phyloP scores from a whole-genome alignment of 2,329 filamentous ascomycete species.

The Claviceps sp. region DNA sequence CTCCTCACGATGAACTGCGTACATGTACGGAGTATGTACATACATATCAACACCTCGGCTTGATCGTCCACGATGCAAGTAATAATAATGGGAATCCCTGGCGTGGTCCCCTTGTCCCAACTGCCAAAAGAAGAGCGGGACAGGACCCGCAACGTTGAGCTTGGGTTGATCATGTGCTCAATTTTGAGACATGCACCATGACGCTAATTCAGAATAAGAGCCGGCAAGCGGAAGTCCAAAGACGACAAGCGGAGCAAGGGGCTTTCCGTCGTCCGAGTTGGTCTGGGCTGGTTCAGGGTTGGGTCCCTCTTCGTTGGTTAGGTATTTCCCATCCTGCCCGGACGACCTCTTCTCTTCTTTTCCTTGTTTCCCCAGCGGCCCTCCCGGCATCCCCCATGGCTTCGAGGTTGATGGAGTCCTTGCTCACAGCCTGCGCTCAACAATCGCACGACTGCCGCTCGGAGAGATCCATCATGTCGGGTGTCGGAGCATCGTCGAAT shows the following conservation, averaged over 20 bases:
- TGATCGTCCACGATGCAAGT: too few relatives aligned
- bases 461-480: not conserved
- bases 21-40: not conserved
- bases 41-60: not conserved
- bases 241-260: constrained; percentile 2
- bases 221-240: constrained; percentile 23
- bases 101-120: not conserved
- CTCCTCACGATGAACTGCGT: constrained; percentile 1
- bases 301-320: not conserved
- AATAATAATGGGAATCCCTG: not conserved
- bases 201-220: constrained; percentile 18
- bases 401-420: not conserved
- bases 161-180: constrained; percentile 32
- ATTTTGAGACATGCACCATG: constrained; percentile 26
- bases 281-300: not conserved
- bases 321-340: not conserved
- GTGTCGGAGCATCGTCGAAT: not conserved
- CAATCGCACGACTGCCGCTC: not conserved
- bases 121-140: constrained; percentile 2
- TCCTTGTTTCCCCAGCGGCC: too few relatives aligned
- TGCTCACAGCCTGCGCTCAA: not conserved
- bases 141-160: constrained; percentile 25
- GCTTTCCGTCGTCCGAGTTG: not conserved
- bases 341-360: not conserved
- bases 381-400: not conserved